Evolutionary conservation across 2,329 filamentous ascomycete genomes (phyloP).

Genomic region (Chaetomiaceae sp.): DNA sequence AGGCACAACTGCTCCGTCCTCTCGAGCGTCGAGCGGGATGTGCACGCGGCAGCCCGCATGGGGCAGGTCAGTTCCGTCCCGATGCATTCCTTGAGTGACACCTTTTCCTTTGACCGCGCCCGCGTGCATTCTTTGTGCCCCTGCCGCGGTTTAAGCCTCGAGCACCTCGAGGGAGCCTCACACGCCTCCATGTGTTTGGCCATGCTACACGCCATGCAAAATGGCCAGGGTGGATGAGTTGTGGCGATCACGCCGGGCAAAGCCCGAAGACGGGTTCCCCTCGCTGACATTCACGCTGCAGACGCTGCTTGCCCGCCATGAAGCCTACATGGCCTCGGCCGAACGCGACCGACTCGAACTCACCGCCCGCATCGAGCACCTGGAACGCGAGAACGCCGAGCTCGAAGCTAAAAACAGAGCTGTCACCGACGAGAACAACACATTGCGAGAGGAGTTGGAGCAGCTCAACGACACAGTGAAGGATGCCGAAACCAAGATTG

Average conservation of each 20-base stretch:
- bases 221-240: conserved; percentile 7
- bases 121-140: conserved; percentile 8
- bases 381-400: conserved; percentile 69
- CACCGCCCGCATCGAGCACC: conserved; percentile 64
- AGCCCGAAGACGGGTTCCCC: conserved; percentile 26
- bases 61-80: conserved; percentile 69
- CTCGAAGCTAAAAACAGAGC: conserved; percentile 73
- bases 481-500: conserved; percentile 76
- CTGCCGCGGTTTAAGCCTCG: neutral
- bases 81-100: conserved; percentile 25
- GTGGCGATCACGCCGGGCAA: conserved; percentile 10
- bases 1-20: conserved; percentile 75
- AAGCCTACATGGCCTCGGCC: conserved; percentile 89
- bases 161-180: neutral
- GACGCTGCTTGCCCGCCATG: conserved; percentile 87
- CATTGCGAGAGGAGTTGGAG: conserved; percentile 79
- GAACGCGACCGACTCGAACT: conserved; percentile 78
- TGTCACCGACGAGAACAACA: conserved; percentile 77
- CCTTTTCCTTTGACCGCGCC: neutral
- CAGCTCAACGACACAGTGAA: conserved; percentile 71
- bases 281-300: conserved; percentile 71
- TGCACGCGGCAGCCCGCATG: conserved; percentile 77
- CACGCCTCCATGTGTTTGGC: neutral
- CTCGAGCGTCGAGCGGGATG: conserved; percentile 79
- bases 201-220: neutral